Base-by-base conservation (phyloP, 2,329 filamentous ascomycete species). In the Colletotrichum sp. region DNA sequence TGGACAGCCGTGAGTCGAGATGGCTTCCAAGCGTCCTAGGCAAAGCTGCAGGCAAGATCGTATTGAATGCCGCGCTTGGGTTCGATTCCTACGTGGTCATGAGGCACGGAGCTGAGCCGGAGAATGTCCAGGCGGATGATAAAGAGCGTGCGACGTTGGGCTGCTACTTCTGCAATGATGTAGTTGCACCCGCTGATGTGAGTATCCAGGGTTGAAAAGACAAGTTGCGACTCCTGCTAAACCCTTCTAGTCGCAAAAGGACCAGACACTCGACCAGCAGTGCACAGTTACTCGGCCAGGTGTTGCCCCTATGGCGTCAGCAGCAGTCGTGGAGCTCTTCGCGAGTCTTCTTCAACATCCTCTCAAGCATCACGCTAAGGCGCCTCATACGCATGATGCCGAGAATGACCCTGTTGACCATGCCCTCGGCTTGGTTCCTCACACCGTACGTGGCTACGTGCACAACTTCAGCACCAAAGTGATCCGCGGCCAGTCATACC, bases 91-190 rank as follows among this genome's bases (percentile, higher is more conserved):
- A 95, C 80, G 96, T 99, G 4, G 96, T 98, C 44, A 98, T 99
- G 97, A 92, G 97, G 72, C 97, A 99, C 84, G 97, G 97, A 2
- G 89, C 95, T 8, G 90, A 92, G 79, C 88, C 88, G 5, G 83
- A 85, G 57, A 25, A 77, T 9, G 64, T 57, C 5, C 39, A 71
- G 55, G n/a, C 72, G 11, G 69, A 76, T 2, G 86, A 88, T 67
- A 88, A 90, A 13, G 89, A 86, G n/a, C 88, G 91, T 70, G 87
- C 92, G 68, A 92, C 95, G 30, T 88, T 98, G 30, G 97, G 97
- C 12, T 99, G 97, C 85, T 99, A 99, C 84, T 99, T 98, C 85
- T 99, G 97, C 86, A 98, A 98, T 81, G 97, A 99, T 83, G 96
- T 99, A 30, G 96, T 98, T 66, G 95, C 96, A 8, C 97, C 97